Evolutionary conservation across 805 yeast genomes (phyloP).

Genomic region (Yarrowia sp.): DNA sequence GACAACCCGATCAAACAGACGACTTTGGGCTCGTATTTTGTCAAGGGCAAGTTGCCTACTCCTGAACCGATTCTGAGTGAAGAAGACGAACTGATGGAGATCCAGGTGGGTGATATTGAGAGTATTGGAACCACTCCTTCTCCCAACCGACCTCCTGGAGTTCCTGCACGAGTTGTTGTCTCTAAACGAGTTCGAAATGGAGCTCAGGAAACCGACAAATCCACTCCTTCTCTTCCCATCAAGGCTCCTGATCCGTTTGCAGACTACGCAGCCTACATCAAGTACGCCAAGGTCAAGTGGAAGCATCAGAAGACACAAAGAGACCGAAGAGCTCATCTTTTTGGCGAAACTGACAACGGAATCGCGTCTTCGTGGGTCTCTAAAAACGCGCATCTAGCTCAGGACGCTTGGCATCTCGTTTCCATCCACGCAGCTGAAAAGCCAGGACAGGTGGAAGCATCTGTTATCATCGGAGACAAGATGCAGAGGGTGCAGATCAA

Average conservation of each 20-base stretch:
- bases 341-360: slow-evolving; percentile 61
- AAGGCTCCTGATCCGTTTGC: slow-evolving; percentile 35
- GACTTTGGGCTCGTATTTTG: slow-evolving; percentile 57
- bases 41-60: slow-evolving; percentile 39
- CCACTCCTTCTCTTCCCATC: slow-evolving; percentile 34
- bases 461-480: slow-evolving; percentile 62
- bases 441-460: slow-evolving; percentile 78
- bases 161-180: background rate
- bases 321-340: slow-evolving; percentile 66
- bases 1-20: slow-evolving; percentile 73
- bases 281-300: slow-evolving; percentile 88
- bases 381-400: slow-evolving; percentile 75
- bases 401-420: slow-evolving; percentile 79
- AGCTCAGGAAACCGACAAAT: background rate
- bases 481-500: slow-evolving; percentile 70
- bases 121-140: slow-evolving; percentile 49
- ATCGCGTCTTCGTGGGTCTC: slow-evolving; percentile 64
- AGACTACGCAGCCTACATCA: slow-evolving; percentile 49
- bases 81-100: slow-evolving; percentile 25
- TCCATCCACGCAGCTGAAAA: slow-evolving; percentile 49
- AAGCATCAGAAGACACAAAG: slow-evolving; percentile 66
- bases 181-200: background rate
- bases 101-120: slow-evolving; percentile 59
- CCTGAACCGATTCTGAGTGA: slow-evolving; percentile 34
- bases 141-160: background rate